Percentiles rank a stretch among this genome's conserved stretches.
phyloP scores from a whole-genome alignment of 495 filamentous ascomycete genomes.

The Hypoxylon cercidicola region DNA sequence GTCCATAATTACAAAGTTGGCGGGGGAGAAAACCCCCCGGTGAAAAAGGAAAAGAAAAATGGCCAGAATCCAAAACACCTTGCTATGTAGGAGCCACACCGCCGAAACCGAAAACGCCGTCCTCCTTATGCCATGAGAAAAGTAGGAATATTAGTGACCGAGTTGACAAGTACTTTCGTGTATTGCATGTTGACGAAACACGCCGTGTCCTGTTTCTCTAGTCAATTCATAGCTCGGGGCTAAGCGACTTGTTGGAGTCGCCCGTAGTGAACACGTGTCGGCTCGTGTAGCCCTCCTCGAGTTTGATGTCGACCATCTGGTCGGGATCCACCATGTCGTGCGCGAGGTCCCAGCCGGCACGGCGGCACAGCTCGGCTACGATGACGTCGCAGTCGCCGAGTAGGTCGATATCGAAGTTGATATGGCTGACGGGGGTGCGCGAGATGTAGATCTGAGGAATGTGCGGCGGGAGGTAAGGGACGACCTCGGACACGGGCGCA shows the following conservation, averaged over 20 bases:
- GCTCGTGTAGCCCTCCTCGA: constrained; percentile 72
- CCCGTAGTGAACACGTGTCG: constrained; percentile 67
- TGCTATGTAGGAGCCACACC: constrained; percentile 22
- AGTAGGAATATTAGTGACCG: not conserved
- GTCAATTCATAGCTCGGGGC: not conserved
- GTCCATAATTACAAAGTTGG: too few relatives aligned
- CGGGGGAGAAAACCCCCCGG: not conserved
- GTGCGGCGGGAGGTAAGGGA: constrained; percentile 76
- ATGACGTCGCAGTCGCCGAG: constrained; percentile 94
- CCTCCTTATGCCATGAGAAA: not conserved
- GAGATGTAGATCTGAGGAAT: constrained; percentile 96
- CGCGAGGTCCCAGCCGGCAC: constrained; percentile 86
- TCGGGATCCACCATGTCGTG: constrained; percentile 85
- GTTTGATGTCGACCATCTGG: constrained; percentile 66
- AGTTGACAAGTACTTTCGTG: not conserved
- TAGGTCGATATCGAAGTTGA: constrained; percentile 95
- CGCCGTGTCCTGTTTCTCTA: not conserved
- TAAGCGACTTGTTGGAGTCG: not conserved
- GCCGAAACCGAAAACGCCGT: not conserved
- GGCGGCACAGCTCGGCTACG: constrained; percentile 86
- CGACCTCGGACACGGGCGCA: constrained; percentile 91
- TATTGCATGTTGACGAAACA: not conserved
- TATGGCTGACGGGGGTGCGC: constrained; percentile 84
- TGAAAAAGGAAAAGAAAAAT: not conserved
- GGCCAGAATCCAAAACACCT: constrained; percentile 13